Conservation (phyloP, 2,329 filamentous ascomycete species). For the Daldinia sp. region DNA sequence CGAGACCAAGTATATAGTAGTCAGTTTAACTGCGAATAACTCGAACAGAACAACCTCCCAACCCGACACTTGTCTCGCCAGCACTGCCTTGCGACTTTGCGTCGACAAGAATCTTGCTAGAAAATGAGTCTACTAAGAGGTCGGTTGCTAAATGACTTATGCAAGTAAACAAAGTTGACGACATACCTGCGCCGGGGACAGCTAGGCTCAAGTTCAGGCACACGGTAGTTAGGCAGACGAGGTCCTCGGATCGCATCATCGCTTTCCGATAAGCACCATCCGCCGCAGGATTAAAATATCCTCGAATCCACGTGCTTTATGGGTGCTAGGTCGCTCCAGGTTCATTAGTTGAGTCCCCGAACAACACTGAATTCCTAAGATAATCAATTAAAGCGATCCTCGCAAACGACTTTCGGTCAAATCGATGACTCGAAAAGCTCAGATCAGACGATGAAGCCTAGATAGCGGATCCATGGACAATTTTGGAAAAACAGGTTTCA, state of each 20-base stretch:
- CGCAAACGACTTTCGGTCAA: constrained; percentile 8
- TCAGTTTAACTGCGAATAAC: background rate
- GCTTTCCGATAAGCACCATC: constrained; percentile 3
- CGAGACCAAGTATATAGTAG: background rate
- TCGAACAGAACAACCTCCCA: background rate
- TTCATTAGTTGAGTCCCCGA: background rate
- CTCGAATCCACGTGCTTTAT: background rate
- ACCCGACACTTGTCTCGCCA: constrained; percentile 22
- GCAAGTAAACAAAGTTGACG: constrained; percentile 3
- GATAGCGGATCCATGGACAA: background rate
- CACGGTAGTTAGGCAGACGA: background rate
- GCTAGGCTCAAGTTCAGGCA: background rate
- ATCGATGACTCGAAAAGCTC: constrained; percentile 16
- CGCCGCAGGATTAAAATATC: constrained; percentile 6
- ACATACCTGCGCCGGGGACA: constrained; percentile 1
- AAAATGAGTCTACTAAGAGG: constrained; percentile 21
- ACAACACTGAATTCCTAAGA: background rate
- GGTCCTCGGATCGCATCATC: background rate
- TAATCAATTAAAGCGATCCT: background rate
- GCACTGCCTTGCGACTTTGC: constrained; percentile 11
- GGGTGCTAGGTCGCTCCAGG: background rate
- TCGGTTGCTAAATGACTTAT: constrained; percentile 34
- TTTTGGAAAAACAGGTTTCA: constrained; percentile 22
- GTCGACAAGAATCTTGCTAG: constrained; percentile 17
- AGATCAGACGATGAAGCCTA: constrained; percentile 5